A percentile compares a stretch with the other conserved stretches of the same genome.
Evolutionary conservation across 148 eudicot species (phyloP).

Genomic region (Cornus florida): DNA sequence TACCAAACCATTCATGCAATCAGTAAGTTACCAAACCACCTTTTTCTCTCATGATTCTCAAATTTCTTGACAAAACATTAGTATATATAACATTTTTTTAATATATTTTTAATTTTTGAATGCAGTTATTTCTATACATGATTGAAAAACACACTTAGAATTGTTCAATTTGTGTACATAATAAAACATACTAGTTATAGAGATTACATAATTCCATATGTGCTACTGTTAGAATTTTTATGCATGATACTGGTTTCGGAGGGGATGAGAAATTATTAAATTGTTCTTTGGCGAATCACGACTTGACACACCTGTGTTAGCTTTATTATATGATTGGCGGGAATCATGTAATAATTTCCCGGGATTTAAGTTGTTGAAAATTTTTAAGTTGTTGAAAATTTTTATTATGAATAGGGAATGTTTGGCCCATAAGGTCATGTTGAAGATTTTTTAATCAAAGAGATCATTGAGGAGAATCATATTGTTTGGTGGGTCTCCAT

Average conservation of each 20-base stretch:
- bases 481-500: slow-evolving; percentile 30
- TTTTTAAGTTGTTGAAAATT: not conserved
- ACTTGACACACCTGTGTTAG: too few relatives aligned
- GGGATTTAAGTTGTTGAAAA: not conserved
- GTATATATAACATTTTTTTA: not conserved
- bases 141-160: not conserved
- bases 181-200: not conserved
- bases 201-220: slow-evolving; percentile 6
- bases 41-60: not conserved
- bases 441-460: slow-evolving; percentile 14
- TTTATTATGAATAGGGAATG: not conserved
- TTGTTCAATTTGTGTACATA: not conserved
- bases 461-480: slow-evolving; percentile 19
- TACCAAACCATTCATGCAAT: slow-evolving; percentile 86
- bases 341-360: too few relatives aligned
- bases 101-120: too few relatives aligned
- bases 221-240: not conserved
- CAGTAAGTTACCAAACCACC: slow-evolving; percentile 50
- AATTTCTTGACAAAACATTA: not conserved
- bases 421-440: slow-evolving; percentile 18
- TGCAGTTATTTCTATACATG: too few relatives aligned
- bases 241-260: not conserved
- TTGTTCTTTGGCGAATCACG: too few relatives aligned
- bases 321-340: too few relatives aligned
- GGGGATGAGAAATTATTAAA: too few relatives aligned